Base-by-base conservation (phyloP, 2,329 filamentous ascomycete species). In the Microdochium trichocladiopsis region DNA sequence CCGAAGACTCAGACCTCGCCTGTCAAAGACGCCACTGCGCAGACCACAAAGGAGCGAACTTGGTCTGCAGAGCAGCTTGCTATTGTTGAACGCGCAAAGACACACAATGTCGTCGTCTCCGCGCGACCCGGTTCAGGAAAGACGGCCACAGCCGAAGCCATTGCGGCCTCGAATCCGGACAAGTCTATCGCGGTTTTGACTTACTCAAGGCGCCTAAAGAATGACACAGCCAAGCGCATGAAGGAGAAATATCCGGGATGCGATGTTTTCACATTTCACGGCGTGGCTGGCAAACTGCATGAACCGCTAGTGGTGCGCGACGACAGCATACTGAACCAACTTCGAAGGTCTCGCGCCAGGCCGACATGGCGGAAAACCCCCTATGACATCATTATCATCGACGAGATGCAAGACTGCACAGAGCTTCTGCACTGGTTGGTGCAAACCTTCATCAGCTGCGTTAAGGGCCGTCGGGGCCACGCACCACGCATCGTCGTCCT, bases 121-220 rank as follows among this genome's bases (percentile, higher is more conserved):
- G 66, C 64, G 3, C 58, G 63, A 18, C 65, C 66, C 5, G 65
- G 65, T 0, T 64, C 66, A 1, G 65, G 66, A 1, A 68, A 68
- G 50, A 65, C 65, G 8, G 59, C 64, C 0, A 67, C 62, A 2
- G 61, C 65, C 16, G 60, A 66, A 52, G 60, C 60, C 1, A 65
- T 67, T 50, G 57, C 61, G 3, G 57, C 54, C 9, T 61, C 61
- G 0, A 49, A 66, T 22, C 57, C 56, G 2, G 51, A 56, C 31
- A 50, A 56, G 18, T 50, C 52, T 22, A 55, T 61, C 16, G 57
- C 52, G 8, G 52, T 65, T 8, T n/a, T 66, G 25, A 62, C 61
- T 8, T 66, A 63, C 51, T 64, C 59, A 1, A 64, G 61, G 36
- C 56, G 58, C n/a, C 56, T 65, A 18, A 59, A 58, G 25, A 43